Evolutionary conservation across 208 protist genomes (phyloP).

Genomic region (Acanthamoeba lenticulata): DNA sequence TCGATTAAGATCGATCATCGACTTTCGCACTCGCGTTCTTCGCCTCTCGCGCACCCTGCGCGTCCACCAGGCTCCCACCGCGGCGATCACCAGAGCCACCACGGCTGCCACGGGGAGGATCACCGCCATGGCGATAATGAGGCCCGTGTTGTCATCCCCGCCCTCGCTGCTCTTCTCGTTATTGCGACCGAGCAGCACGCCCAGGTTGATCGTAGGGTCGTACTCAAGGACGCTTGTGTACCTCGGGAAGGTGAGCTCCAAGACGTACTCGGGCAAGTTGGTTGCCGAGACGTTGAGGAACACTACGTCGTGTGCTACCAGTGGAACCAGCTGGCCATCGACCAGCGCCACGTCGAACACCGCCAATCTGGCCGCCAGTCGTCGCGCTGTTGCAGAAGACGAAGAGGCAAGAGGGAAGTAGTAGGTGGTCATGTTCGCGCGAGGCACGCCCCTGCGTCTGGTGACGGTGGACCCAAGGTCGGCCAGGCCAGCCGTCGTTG

Average conservation of each 20-base stretch:
- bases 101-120: no score
- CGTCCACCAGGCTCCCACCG: no score
- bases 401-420: neutral
- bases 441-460: neutral
- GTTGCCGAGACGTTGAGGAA: neutral
- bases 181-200: neutral
- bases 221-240: neutral
- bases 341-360: neutral
- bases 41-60: no score
- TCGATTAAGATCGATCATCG: no score
- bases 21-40: no score
- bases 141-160: no score
- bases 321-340: neutral
- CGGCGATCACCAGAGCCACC: no score
- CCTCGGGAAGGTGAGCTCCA: neutral
- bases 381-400: neutral
- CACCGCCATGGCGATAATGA: no score
- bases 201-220: neutral
- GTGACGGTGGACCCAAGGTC: no score
- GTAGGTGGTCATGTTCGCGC: neutral
- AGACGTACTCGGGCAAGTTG: neutral
- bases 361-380: neutral
- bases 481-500: no score
- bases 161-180: no score
- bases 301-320: neutral